These are phyloP conservation scores for Candida smagusa DNA, from an alignment of 1,139 yeast species.

Conservation along the genomic window DNA sequence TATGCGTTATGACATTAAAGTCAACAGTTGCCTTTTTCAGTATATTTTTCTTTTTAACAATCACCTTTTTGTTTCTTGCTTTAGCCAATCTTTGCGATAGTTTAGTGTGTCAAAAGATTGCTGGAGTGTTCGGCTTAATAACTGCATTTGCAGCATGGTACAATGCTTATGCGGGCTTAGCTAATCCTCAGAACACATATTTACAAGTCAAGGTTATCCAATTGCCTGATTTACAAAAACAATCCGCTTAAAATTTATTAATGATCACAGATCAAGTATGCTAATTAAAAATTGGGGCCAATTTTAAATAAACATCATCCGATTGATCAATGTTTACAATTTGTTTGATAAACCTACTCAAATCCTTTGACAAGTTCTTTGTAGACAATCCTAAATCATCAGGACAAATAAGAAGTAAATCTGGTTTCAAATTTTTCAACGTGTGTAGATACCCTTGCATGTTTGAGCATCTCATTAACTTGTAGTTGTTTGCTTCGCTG, in stretches of 20 bases:
- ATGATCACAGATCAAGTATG: background rate
- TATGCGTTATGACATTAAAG: constrained; percentile 66
- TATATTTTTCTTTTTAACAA: constrained; percentile 59
- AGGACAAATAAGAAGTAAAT: constrained; percentile 39
- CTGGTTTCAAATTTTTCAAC: constrained; percentile 42
- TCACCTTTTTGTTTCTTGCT: constrained; percentile 68
- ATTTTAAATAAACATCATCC: constrained; percentile 27
- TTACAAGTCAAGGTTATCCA: constrained; percentile 52
- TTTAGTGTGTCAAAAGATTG: constrained; percentile 54
- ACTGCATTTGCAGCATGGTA: constrained; percentile 85
- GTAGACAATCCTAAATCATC: constrained; percentile 41
- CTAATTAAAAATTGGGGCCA: constrained; percentile 23
- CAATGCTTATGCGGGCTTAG: constrained; percentile 89
- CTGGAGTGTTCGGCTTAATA: constrained; percentile 76
- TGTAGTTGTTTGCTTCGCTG: constrained; percentile 28
- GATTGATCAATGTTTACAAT: constrained; percentile 36
- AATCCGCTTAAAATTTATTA: constrained; percentile 1
- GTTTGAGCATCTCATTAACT: constrained; percentile 40
- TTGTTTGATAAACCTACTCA: constrained; percentile 38
- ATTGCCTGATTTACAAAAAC: constrained; percentile 38
- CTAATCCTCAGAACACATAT: constrained; percentile 68
- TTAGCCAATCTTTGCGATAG: constrained; percentile 47
- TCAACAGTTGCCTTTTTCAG: constrained; percentile 76
- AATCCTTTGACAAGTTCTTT: constrained; percentile 31
- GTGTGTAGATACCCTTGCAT: constrained; percentile 42